These are phyloP conservation scores for Phytophthora chlamydospora DNA, from an alignment of 352 stramenopile genomes.

Conservation along the genomic window DNA sequence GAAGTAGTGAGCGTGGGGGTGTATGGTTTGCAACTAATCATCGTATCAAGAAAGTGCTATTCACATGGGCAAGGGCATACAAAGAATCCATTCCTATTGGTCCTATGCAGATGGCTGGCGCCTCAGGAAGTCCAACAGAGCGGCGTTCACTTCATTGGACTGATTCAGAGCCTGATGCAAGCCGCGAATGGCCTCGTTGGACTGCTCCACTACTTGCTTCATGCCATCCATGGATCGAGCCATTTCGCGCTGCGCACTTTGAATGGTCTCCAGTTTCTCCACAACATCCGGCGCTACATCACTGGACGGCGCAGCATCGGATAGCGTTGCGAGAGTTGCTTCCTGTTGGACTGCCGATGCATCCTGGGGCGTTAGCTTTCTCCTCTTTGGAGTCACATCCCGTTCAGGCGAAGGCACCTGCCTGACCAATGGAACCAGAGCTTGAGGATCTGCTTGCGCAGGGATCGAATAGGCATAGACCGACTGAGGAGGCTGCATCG, in stretches of 20 bases:
- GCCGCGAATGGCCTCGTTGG: conserved; percentile 29
- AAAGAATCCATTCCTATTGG: background rate
- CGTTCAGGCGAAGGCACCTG: background rate
- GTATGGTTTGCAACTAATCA: conserved; percentile 12
- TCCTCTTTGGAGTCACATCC: conserved; percentile 15
- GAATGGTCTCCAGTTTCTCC: conserved; percentile 25
- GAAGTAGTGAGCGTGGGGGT: conserved; percentile 2
- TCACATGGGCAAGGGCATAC: conserved; percentile 1
- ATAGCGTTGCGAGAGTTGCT: background rate
- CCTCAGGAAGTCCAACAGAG: conserved; percentile 31
- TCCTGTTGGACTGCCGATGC: conserved; percentile 2
- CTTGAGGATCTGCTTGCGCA: conserved; percentile 5
- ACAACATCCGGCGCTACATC: conserved; percentile 6
- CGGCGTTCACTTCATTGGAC: conserved; percentile 37
- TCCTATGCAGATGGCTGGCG: conserved; percentile 14
- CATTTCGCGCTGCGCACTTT: conserved; percentile 30
- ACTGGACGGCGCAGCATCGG: background rate
- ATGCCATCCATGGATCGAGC: conserved; percentile 29
- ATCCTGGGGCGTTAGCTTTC: conserved; percentile 5
- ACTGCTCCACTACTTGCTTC: conserved; percentile 37
- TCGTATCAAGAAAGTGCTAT: conserved; percentile 13
- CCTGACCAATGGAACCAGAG: conserved; percentile 1
- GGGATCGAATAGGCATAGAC: background rate
- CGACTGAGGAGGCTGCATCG: conserved; percentile 2
- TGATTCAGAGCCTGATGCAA: conserved; percentile 30